Evolutionary conservation across 2,329 filamentous ascomycete genomes (phyloP).

Genomic region (Trichoderma polysporum): DNA sequence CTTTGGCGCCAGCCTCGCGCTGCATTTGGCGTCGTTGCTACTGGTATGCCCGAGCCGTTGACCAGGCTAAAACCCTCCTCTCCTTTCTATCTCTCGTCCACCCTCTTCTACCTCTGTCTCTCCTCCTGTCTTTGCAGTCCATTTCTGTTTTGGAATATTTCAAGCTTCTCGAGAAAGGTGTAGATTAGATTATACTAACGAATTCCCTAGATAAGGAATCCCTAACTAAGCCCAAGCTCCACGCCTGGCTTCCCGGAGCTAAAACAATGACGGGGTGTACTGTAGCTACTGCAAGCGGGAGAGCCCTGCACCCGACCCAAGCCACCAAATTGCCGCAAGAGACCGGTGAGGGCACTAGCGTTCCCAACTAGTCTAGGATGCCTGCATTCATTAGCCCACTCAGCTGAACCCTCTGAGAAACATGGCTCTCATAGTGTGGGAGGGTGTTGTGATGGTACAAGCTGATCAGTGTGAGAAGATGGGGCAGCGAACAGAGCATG

Average conservation of each 20-base stretch:
- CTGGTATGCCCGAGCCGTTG: not conserved
- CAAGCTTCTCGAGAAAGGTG: not conserved
- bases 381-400: not conserved
- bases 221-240: not conserved
- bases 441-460: not conserved
- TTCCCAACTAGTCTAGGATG: not conserved
- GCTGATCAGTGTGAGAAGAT: not conserved
- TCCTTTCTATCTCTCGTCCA: not conserved
- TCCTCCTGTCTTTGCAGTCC: not conserved
- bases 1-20: conserved; percentile 3
- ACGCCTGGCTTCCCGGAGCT: not conserved
- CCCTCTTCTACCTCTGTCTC: not conserved
- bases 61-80: not conserved
- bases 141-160: too few relatives aligned
- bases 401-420: not conserved
- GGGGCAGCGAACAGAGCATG: not conserved
- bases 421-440: not conserved
- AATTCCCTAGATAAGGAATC: not conserved
- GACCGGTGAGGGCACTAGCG: conserved; percentile 6
- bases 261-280: not conserved
- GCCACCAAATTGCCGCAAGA: conserved; percentile 3
- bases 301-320: not conserved
- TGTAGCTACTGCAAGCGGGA: not conserved
- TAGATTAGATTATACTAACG: not conserved
- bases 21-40: not conserved